Conservation (phyloP, 2,329 filamentous ascomycete genomes). For the Nannizzia gypsea region DNA sequence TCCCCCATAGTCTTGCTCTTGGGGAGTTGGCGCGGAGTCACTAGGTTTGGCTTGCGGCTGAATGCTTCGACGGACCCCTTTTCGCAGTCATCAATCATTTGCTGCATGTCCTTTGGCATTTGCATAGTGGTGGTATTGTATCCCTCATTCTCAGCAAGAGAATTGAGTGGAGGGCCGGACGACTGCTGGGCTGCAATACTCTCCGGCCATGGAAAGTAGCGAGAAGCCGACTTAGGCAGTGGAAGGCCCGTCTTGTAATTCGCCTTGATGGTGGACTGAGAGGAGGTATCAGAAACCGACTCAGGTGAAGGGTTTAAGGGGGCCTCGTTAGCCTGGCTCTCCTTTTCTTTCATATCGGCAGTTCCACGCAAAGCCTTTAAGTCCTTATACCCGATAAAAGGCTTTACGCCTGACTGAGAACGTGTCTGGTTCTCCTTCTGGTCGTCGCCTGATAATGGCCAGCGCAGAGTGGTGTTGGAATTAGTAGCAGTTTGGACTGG, state of each 20-base stretch:
- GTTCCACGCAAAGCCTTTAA: constrained; percentile 6
- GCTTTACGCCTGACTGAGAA: constrained; percentile 1
- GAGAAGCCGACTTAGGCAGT: constrained; percentile 1
- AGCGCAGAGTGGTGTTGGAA: not conserved
- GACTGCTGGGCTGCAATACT: not conserved
- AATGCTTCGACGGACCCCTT: not conserved
- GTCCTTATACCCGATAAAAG: constrained; percentile 11
- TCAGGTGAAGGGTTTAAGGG: not conserved
- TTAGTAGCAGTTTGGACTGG: not conserved
- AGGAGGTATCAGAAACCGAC: not conserved
- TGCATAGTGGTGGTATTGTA: not conserved
- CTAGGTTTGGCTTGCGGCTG: not conserved
- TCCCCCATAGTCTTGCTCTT: constrained; percentile 2
- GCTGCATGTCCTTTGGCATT: not conserved
- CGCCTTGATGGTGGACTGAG: not conserved
- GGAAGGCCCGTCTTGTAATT: not conserved
- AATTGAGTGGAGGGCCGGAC: not conserved
- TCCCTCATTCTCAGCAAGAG: not conserved
- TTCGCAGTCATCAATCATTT: not conserved
- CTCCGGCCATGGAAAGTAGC: not conserved
- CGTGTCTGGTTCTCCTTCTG: not conserved
- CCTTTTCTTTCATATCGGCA: not conserved
- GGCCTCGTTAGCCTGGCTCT: not conserved
- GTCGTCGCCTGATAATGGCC: not conserved
- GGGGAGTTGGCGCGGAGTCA: not conserved